These are phyloP conservation scores for Pascua sp. DNA, from an alignment of 1,284 basidiomycete genomes.

Conservation along the genomic window DNA sequence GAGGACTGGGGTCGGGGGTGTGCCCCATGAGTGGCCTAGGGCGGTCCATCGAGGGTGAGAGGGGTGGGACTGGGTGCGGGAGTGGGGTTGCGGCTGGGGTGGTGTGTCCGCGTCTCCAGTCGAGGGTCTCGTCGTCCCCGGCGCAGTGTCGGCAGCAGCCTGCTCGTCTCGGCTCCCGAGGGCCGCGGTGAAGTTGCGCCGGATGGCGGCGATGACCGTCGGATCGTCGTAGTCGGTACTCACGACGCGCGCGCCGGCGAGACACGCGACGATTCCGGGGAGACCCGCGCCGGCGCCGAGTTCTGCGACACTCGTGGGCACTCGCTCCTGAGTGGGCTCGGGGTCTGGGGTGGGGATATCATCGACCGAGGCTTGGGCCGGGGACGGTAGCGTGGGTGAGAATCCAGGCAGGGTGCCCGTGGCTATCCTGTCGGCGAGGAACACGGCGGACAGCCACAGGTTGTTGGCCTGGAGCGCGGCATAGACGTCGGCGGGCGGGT, in stretches of 20 bases:
- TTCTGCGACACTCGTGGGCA: slow-evolving; percentile 27
- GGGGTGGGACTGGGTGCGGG: too few species aligned
- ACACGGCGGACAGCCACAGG: slow-evolving; percentile 44
- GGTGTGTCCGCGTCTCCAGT: too few species aligned
- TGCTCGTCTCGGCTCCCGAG: neutral
- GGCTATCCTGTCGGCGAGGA: slow-evolving; percentile 39
- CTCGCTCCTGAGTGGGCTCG: too few species aligned
- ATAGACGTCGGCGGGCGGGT: slow-evolving; percentile 36
- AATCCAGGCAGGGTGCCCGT: neutral
- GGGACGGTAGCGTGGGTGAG: slow-evolving; percentile 5
- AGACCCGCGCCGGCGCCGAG: slow-evolving; percentile 45
- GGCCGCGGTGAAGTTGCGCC: slow-evolving; percentile 27
- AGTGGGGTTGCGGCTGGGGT: neutral
- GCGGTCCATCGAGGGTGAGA: slow-evolving; percentile 29
- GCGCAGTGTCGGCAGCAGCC: too few species aligned
- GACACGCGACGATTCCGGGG: slow-evolving; percentile 30
- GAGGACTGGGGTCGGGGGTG: slow-evolving; percentile 20
- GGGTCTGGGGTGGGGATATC: neutral
- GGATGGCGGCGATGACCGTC: slow-evolving; percentile 27
- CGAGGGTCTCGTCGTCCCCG: too few species aligned
- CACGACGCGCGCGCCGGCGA: slow-evolving; percentile 25
- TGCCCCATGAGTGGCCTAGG: slow-evolving; percentile 40
- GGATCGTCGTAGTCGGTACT: slow-evolving; percentile 45
- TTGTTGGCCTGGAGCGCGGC: slow-evolving; percentile 45
- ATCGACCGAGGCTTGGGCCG: too few species aligned